phyloP scores from a whole-genome alignment of 192 early-diverging fungal species.

The Dimargaris xerosporica region DNA sequence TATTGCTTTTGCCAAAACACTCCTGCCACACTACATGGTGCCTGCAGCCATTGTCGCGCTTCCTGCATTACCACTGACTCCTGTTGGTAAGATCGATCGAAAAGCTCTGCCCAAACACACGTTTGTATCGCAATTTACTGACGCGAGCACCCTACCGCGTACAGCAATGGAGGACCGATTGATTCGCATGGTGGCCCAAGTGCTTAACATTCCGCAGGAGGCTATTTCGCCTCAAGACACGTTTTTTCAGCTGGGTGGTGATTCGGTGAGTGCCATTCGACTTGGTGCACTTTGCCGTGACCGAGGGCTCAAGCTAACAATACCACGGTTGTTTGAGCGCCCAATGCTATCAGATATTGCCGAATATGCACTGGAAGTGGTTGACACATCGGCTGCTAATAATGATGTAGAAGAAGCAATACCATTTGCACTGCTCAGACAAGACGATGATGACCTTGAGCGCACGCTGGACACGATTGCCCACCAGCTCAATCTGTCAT shows the following conservation, averaged over 20 bases:
- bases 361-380: background rate
- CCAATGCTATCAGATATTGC: too few species aligned
- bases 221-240: background rate
- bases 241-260: too few species aligned
- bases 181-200: too few species aligned
- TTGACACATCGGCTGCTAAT: conserved; percentile 20
- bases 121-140: background rate
- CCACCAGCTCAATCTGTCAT: too few species aligned
- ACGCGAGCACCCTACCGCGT: background rate
- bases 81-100: conserved; percentile 20
- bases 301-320: too few species aligned
- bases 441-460: too few species aligned
- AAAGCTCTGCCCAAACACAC: conserved; percentile 15
- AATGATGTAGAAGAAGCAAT: conserved; percentile 17
- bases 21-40: conserved; percentile 46
- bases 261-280: too few species aligned
- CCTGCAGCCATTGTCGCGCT: conserved; percentile 23
- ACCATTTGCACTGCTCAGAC: conserved; percentile 8
- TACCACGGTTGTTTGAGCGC: too few species aligned
- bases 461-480: too few species aligned
- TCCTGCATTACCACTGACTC: conserved; percentile 15
- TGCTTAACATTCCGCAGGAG: too few species aligned
- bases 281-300: too few species aligned
- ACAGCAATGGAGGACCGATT: background rate
- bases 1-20: background rate